Evolutionary conservation across 495 filamentous ascomycete species (phyloP), one percentile per base, ranked within the genome.

Genomic region (Lophiotrema nucula): DNA sequence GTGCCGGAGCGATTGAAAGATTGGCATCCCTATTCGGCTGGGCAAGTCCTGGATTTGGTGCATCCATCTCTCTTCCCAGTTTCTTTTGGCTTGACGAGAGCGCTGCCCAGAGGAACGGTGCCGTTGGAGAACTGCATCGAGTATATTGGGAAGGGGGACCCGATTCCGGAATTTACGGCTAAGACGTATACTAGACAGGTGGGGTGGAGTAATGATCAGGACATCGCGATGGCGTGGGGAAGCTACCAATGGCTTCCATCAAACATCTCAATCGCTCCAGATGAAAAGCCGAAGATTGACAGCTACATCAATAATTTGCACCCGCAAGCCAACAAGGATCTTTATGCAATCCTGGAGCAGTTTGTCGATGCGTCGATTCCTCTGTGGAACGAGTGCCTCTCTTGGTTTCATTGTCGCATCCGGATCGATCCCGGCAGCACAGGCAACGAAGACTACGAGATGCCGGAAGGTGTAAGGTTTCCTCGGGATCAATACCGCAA

Each of bases 281-380:
- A 52, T 21, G 35, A 25, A 46, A 50, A 16, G 28, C 42, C 11
- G 66, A 57, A 35, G 25, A 72, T 81, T 15, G 55, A 45, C 4
- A 74, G 70, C 28, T 82, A 86, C 60, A 79, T 87, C 70, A 87
- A 87, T 57, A 86, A 85, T 53, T 65, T 83, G 0, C 77, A 84
- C 50, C 82, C 84, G 0, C 27, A 25, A 2, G 39, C 73, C 18
- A 71, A 84, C 52, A 47, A 49, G 4, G 47, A 57, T 2, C 72
- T 87, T 3, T 88, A 87, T 61, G 35, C 50, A 11, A 70, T 76
- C 0, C 53, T 87, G 5, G 81, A 81, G 59, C 57, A 76, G 19
- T 62, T 84, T 26, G 70, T 85, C 16, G 47, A 72, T 0, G 67
- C 63, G n/a, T 69, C 76, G 1, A 69, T 88, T 3, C 81, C 82